Percentiles rank a stretch among this genome's conserved stretches.
Evolutionary conservation across 768 basidiomycete species (phyloP).

Genomic region (Mycena polygramma): DNA sequence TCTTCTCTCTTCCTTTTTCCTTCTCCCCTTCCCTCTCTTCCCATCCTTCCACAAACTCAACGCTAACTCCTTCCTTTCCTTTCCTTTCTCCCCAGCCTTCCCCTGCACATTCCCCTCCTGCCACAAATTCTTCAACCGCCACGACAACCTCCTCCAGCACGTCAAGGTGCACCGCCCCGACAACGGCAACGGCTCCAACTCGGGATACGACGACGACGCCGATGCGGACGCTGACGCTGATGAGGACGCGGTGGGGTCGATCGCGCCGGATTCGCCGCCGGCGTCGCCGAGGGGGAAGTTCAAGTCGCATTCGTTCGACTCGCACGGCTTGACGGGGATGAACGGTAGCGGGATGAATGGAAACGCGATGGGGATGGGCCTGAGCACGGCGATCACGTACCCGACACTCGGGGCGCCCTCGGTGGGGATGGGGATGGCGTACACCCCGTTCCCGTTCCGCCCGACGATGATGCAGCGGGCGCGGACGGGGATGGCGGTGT

Average conservation of each 20-base stretch:
- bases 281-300: not conserved
- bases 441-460: not conserved
- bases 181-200: not conserved
- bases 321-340: no score
- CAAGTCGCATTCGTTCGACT: no score
- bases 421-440: not conserved
- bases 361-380: no score
- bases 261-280: constrained; percentile 14
- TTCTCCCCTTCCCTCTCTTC: no score
- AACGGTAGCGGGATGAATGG: no score
- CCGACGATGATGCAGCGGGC: constrained; percentile 11
- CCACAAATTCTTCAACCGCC: constrained; percentile 81
- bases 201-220: constrained; percentile 8
- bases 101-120: constrained; percentile 77
- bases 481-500: constrained; percentile 25
- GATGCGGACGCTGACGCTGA: not conserved
- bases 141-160: constrained; percentile 86
- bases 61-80: no score
- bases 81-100: constrained; percentile 65
- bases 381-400: constrained; percentile 27
- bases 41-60: no score
- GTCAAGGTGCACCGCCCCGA: constrained; percentile 70
- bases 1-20: no score
- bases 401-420: constrained; percentile 24
- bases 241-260: constrained; percentile 24